Conservation (phyloP, 208 protist species). For the Leishmania braziliensis region DNA sequence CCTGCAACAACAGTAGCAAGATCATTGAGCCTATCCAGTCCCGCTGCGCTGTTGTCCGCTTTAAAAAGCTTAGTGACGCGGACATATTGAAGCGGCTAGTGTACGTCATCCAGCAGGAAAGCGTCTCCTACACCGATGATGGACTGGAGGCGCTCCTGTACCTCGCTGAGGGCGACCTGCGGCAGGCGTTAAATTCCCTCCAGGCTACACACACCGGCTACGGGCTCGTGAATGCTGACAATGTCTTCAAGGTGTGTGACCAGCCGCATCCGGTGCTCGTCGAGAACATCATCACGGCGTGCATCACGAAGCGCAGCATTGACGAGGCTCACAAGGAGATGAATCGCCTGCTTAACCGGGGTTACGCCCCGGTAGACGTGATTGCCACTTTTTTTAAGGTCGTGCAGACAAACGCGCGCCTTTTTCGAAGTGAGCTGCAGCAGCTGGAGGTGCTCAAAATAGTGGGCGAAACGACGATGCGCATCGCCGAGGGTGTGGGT, state of each 20-base stretch:
- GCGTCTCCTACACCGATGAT: conserved; percentile 92
- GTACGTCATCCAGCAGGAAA: conserved; percentile 92
- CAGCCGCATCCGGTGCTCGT: conserved; percentile 97
- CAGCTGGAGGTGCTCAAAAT: conserved; percentile 80
- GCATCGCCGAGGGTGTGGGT: conserved; percentile 84
- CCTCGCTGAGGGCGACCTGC: conserved; percentile 97
- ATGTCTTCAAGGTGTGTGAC: conserved; percentile 99
- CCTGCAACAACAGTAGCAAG: conserved; percentile 98
- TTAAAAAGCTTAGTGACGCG: conserved; percentile 78
- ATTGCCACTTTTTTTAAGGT: conserved; percentile 97
- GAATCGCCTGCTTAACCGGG: conserved; percentile 78
- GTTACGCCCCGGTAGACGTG: conserved; percentile 97
- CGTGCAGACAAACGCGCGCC: conserved; percentile 47
- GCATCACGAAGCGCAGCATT: conserved; percentile 79
- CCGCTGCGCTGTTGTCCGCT: conserved; percentile 90
- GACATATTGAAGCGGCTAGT: conserved; percentile 94
- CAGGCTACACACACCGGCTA: conserved; percentile 97
- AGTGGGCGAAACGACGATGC: conserved; percentile 88
- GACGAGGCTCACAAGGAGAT: conserved; percentile 79
- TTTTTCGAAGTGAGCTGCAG: conserved; percentile 74
- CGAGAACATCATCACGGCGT: conserved; percentile 89
- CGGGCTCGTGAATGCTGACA: conserved; percentile 95
- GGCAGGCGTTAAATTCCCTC: conserved; percentile 98
- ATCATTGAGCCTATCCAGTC: conserved; percentile 99
- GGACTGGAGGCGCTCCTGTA: conserved; percentile 98